phyloP scores from a whole-genome alignment of 306 rosid genomes.

The Hippophae tibetana region DNA sequence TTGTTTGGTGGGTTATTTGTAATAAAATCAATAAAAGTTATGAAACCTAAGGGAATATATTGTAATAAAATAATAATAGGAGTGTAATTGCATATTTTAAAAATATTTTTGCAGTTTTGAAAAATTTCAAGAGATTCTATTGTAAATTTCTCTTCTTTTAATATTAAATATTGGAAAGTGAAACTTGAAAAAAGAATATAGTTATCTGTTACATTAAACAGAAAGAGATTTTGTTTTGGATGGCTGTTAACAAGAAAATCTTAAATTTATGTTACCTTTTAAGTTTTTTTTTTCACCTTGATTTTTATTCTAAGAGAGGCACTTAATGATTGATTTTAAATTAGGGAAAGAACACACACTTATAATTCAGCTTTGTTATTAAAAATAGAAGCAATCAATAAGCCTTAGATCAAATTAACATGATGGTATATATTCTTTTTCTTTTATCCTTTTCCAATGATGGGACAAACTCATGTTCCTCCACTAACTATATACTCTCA shows the following conservation, averaged over 20 bases:
- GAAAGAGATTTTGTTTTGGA: neutral
- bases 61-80: no score
- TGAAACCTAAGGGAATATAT: no score
- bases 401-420: constrained; percentile 4
- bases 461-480: constrained; percentile 36
- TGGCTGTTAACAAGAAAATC: neutral
- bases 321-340: constrained; percentile 20
- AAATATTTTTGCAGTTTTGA: no score
- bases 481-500: constrained; percentile 33
- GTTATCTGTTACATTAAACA: neutral
- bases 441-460: constrained; percentile 17
- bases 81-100: no score
- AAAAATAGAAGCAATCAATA: constrained; percentile 8
- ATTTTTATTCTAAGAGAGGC: constrained; percentile 1
- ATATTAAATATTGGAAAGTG: no score
- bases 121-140: no score
- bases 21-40: no score
- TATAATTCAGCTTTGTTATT: constrained; percentile 7
- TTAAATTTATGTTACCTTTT: neutral
- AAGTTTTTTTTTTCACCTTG: neutral
- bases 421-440: constrained; percentile 25
- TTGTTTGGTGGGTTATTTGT: no score
- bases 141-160: no score
- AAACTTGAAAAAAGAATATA: no score
- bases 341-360: constrained; percentile 19